Evolutionary conservation across 352 stramenopile species (phyloP).

Genomic region (Pythium sp.): DNA sequence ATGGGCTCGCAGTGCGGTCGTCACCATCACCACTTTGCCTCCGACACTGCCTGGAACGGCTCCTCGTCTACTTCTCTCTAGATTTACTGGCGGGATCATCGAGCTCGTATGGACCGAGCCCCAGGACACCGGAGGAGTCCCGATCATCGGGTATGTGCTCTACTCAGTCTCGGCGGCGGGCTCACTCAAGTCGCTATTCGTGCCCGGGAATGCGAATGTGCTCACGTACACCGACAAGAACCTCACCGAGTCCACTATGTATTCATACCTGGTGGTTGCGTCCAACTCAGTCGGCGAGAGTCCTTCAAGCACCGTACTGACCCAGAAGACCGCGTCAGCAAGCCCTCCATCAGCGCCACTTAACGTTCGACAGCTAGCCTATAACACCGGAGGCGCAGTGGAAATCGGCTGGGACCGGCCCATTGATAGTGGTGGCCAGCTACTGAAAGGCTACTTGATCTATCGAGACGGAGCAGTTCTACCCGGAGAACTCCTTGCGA

Average conservation of each 20-base stretch:
- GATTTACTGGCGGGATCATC: constrained; percentile 35
- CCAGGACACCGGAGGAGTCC: constrained; percentile 30
- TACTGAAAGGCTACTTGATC: constrained; percentile 42
- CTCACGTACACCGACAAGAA: constrained; percentile 41
- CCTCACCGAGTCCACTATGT: constrained; percentile 45
- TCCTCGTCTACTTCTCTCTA: constrained; percentile 23
- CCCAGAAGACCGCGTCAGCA: constrained; percentile 32
- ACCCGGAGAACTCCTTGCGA: constrained; percentile 21
- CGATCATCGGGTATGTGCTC: constrained; percentile 29
- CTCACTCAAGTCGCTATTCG: constrained; percentile 22
- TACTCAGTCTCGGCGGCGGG: constrained; percentile 20
- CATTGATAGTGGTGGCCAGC: constrained; percentile 50
- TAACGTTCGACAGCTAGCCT: constrained; percentile 37
- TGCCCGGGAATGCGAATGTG: constrained; percentile 17
- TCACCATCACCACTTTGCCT: constrained; percentile 15
- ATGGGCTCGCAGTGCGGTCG: constrained; percentile 21
- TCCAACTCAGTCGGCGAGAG: constrained; percentile 40
- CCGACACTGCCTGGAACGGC: constrained; percentile 24
- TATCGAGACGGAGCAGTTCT: constrained; percentile 45
- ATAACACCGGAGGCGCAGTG: constrained; percentile 53
- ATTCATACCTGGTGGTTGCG: constrained; percentile 42
- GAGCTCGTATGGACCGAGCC: constrained; percentile 32
- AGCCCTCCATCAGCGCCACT: constrained; percentile 46
- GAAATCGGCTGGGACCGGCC: constrained; percentile 52
- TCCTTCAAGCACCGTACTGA: constrained; percentile 26